Base-by-base conservation (phyloP, 768 basidiomycete species). In the Ephemerocybe angulata region DNA sequence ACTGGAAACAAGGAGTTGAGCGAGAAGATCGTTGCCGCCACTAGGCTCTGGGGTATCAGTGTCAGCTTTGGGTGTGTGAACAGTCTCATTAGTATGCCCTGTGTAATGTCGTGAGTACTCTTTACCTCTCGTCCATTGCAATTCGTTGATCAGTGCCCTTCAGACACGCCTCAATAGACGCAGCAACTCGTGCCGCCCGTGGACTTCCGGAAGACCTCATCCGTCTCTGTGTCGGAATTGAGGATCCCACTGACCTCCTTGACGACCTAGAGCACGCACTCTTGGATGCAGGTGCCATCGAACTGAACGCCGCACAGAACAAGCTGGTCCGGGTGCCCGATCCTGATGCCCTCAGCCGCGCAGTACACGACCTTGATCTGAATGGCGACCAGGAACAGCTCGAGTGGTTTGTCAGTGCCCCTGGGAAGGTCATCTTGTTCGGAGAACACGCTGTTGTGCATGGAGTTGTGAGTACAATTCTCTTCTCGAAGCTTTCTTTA, bases 391-490 rank as follows among this genome's bases (percentile, higher is more conserved):
- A 72, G 46, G 65, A 81, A 48, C 69, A 73, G 44, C 37, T 60
- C 37, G 87, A 90, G 65, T 90, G 90, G 86, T 80, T 97, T 50
- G 87, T 98, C 55, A 94, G 93, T 54, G 93, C 97, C 2, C 97
- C 97, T 7, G 97, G 97, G 24, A 99, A 99, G 67, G 90, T 98
- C 55, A 98, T 99, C 60, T 70, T 99, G 58, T 99, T 98, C 61
- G 97, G 97, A 46, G 97, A 99, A 72, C 97, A 99, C 70, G 96
- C 97, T 17, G 97, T 99, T 49, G 97, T 99, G 19, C 88, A 98
- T 67, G 97, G 97, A 52, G 88, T 93, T 49, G 93, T 94, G 67
- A 79, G 91, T 84, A 28, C 59, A 15, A 54, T 57, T 31, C 52
- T 40, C 30, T 65, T 50, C 19, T 49, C 52, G 41, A 28, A 52